Base-by-base conservation (phyloP, 306 rosid species). In the Prunus armeniaca region DNA sequence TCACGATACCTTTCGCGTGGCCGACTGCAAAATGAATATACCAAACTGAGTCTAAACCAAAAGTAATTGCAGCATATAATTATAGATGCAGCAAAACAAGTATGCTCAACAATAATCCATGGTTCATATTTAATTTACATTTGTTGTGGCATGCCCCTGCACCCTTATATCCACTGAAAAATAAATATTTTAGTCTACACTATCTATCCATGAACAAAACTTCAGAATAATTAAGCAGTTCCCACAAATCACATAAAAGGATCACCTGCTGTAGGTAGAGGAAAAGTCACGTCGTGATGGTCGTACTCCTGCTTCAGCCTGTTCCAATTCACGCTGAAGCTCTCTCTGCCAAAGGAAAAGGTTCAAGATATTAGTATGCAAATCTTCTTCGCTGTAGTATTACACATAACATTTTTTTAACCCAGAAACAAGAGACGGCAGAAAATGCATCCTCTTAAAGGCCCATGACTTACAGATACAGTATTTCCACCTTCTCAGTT, bases 1-100 rank as follows among this genome's bases (percentile, higher is more conserved):
- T 91, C 98, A 10, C 97, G 97, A 76, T 89, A 93, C 82, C 97
- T 89, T 24, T 93, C 98, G 68, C 98, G 88, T 13, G 97, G 85
- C 58, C 97, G 87, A 77, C 98, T 93, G 86, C 87, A 74, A 73
- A 38, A 77, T 43, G 18, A 74, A 74, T 41, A 38, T 11, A 76
- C 46, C 72, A 49, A 78, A 62, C 28, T 34, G 41, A 38, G 28
- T 34, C 30, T n/a, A 50, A 30, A 22, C 67, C 69, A 72, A 72
- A 28, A 47, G 56, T 62, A 65, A n/a, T 64, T 77, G 52, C 58
- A 79, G 46, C 74, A 56, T 28, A 34, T 63, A 30, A 38, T 6
- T 38, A 38, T 38, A 38, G 32, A 47, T 13, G 5, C 13, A 43
- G 62, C 51, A 55, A 74, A 61, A 30, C 12, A 58, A 57, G 46